Base-by-base conservation (phyloP, 176 grass and related monocot species). In the Ananas comosus region DNA sequence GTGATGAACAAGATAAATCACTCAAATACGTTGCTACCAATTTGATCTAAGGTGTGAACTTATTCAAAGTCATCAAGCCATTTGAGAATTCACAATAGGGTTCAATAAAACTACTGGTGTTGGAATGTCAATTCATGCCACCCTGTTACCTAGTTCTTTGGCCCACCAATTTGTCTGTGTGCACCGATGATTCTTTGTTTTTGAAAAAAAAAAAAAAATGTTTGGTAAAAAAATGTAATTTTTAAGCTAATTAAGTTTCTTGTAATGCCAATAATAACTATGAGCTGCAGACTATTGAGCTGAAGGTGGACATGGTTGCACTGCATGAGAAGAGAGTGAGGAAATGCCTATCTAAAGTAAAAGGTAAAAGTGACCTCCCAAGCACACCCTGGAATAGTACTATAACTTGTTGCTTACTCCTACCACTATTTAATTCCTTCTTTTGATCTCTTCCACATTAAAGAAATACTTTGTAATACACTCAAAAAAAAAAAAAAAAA, bases 341-440 rank as follows among this genome's bases (percentile, higher is more conserved):
- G 57, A 99, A 78, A 83, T 99, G 90, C 65, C 78, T 99, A 74
- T 99, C 94, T 82, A 99, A 99, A 99, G 94, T 99, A 74, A 99
- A 99, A 99, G 94, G 94, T 99, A 83, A 69, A 72, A 71, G 49
- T 66, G 56, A n/a, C 56, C 14, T 61, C 3, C 27, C 65, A n/a
- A 17, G n/a, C 65, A 33, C 65, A 48, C 42, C 24, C 13, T 49
- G 65, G 24, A 48, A 13, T 67, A 49, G 65, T 21, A 48, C 33
- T n/a, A 18, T n/a, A 67, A 48, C 65, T 67, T 67, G 65, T 16
- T 14, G 65, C 42, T 67, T 48, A 49, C 33, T 67, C 65, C 13
- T 27, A 67, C 3, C 3, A 48, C 13, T 33, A 67, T 47, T 48
- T 67, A n/a, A 61, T 19, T 61, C 56, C 17, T 22, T 22, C 56